Percentiles rank a stretch among this genome's conserved stretches.
phyloP scores from a whole-genome alignment of 2,329 filamentous ascomycete genomes.

The Aureobasidium leucospermi region DNA sequence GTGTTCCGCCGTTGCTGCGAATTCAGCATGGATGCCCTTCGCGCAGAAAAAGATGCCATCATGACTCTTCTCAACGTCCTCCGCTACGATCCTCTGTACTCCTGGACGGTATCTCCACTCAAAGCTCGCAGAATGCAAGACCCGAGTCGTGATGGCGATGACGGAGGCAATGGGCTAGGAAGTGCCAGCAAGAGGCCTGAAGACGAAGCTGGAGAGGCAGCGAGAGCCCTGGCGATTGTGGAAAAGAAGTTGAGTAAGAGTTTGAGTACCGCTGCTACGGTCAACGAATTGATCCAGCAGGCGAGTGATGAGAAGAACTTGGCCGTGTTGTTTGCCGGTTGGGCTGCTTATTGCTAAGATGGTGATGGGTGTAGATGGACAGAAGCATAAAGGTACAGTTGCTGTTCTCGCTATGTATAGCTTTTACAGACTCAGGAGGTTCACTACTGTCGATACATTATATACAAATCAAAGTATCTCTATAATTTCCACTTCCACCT shows the following conservation, averaged over 20 bases:
- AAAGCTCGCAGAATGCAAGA: slow-evolving; percentile 62
- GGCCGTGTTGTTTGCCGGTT: slow-evolving; percentile 65
- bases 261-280: slow-evolving; percentile 86
- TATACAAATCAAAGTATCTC: too few relatives aligned
- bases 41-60: slow-evolving; percentile 93
- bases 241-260: slow-evolving; percentile 94
- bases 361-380: not conserved
- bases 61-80: slow-evolving; percentile 98
- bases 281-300: slow-evolving; percentile 95
- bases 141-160: slow-evolving; percentile 43
- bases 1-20: slow-evolving; percentile 98
- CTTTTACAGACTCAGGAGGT: too few relatives aligned
- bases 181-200: slow-evolving; percentile 19
- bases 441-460: too few relatives aligned
- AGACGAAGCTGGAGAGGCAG: slow-evolving; percentile 69
- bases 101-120: slow-evolving; percentile 77
- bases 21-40: slow-evolving; percentile 87
- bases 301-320: slow-evolving; percentile 89
- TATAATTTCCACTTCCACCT: too few relatives aligned
- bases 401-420: not conserved
- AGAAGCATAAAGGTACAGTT: not conserved
- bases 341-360: not conserved
- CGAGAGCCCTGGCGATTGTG: slow-evolving; percentile 84
- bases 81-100: slow-evolving; percentile 95
- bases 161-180: not conserved